Evolutionary conservation across 345 rosid genomes (phyloP), one percentile per base, ranked within the genome.

Genomic region (Eucalyptus regnans): DNA sequence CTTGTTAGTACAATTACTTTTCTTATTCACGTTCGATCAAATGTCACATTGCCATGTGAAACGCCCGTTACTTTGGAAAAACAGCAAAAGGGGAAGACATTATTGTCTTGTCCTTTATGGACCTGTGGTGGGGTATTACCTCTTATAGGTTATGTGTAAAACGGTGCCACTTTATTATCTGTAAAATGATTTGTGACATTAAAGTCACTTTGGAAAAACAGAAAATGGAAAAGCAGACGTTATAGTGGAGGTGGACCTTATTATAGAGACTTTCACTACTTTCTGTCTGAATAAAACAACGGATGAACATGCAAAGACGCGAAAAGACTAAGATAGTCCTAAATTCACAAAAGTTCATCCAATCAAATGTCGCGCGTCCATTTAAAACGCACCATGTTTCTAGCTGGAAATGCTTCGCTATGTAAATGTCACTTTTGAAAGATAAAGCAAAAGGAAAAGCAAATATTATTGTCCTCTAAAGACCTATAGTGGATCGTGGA

Each of bases 311-410:
- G 56, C 56, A 17, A 56, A 4, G 12, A 56, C 1, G 12, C 0
- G 29, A 2, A 56, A 56, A 56, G 29, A 0, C 6, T 9, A 4
- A 56, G 62, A 56, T 56, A 29, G 12, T 23, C 62, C 62, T 23
- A 56, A 56, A 22, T 25, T 23, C 29, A 56, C 62, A 22, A 56
- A 56, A 0, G 62, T 56, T 4, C 12, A 4, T 56, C 29, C 29
- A 56, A 23, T 56, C 3, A 56, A 56, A 56, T 10, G 29, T 6
- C 4, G 9, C 14, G 27, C 6, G 31, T 1, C 66, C 1, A 12
- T 29, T 14, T 29, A 9, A 29, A 27, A 60, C 15, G 0, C 2
- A 1, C 33, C 33, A 62, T 5, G 1, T 62, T 3, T 29, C 31
- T 62, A 62, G 71, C 33, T 13, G 4, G 33, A 29, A 29, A 62